A percentile compares a stretch with the other conserved stretches of the same genome.
Evolutionary conservation across 2,329 filamentous ascomycete genomes (phyloP).

Genomic region (Colletotrichum spaethianum): DNA sequence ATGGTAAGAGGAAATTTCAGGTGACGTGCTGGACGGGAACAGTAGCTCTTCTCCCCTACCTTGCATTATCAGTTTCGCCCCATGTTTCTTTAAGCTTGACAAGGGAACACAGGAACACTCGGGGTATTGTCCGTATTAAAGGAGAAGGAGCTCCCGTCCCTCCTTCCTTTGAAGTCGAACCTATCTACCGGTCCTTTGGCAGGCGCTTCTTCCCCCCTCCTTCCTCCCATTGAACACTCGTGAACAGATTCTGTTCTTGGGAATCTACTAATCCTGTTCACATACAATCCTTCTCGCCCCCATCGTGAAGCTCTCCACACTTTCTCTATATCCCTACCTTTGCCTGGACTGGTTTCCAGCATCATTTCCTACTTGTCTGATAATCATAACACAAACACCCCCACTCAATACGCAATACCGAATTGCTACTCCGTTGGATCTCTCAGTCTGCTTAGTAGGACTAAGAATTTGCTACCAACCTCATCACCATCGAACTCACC

Average conservation of each 20-base stretch:
- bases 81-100: slow-evolving; percentile 27
- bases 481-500: neutral
- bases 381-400: slow-evolving; percentile 13
- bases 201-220: slow-evolving; percentile 19
- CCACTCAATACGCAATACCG: slow-evolving; percentile 5
- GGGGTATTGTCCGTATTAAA: slow-evolving; percentile 32
- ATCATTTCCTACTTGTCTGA: slow-evolving; percentile 21
- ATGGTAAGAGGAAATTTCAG: neutral
- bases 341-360: slow-evolving; percentile 29
- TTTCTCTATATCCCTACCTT: slow-evolving; percentile 16
- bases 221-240: slow-evolving; percentile 21
- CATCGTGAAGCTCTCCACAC: slow-evolving; percentile 1
- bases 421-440: slow-evolving; percentile 2
- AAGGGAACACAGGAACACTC: slow-evolving; percentile 1
- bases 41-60: neutral
- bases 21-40: slow-evolving; percentile 21
- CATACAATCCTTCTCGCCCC: slow-evolving; percentile 28
- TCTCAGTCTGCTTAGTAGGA: slow-evolving; percentile 24
- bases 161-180: slow-evolving; percentile 32
- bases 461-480: slow-evolving; percentile 12
- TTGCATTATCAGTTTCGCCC: slow-evolving; percentile 13
- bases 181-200: slow-evolving; percentile 28
- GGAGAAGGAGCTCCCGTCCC: slow-evolving; percentile 21
- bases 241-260: slow-evolving; percentile 17
- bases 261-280: slow-evolving; percentile 34